Conservation (phyloP, 2,329 filamentous ascomycete genomes). For the Diaporthe ampelina region DNA sequence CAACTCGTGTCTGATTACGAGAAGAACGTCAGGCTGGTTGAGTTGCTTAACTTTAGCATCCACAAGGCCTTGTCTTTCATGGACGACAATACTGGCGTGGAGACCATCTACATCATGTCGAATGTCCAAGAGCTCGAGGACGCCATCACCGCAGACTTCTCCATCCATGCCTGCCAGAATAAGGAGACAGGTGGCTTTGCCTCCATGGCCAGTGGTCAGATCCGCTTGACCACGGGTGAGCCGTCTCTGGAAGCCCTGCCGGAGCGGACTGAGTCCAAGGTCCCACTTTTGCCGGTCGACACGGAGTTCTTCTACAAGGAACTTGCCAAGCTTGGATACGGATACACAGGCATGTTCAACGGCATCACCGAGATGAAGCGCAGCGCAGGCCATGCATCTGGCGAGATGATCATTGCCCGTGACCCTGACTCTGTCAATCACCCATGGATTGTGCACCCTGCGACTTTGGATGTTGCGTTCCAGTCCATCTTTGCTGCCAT, state of each 20-base stretch:
- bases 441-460: slow-evolving; percentile 33
- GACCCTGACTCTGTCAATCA: neutral
- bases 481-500: slow-evolving; percentile 34
- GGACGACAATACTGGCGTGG: slow-evolving; percentile 35
- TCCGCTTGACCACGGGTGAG: slow-evolving; percentile 12
- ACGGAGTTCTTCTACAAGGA: slow-evolving; percentile 38
- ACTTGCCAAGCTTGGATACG: slow-evolving; percentile 37
- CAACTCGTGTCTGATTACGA: slow-evolving; percentile 4
- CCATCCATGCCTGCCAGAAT: slow-evolving; percentile 3
- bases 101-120: slow-evolving; percentile 26
- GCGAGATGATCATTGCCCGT: slow-evolving; percentile 4
- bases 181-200: slow-evolving; percentile 15
- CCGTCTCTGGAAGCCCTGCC: neutral
- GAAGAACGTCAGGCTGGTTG: slow-evolving; percentile 31
- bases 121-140: neutral
- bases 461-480: slow-evolving; percentile 31
- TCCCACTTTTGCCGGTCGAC: slow-evolving; percentile 26
- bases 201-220: slow-evolving; percentile 5
- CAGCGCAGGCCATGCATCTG: neutral
- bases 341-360: slow-evolving; percentile 35
- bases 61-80: slow-evolving; percentile 43
- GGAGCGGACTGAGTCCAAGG: slow-evolving; percentile 1
- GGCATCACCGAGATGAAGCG: slow-evolving; percentile 23
- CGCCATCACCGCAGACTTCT: slow-evolving; percentile 13
- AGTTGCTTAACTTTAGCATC: slow-evolving; percentile 45